Base-by-base conservation (phyloP, 306 rosid species). In the Ammopiptanthus mongolicus region DNA sequence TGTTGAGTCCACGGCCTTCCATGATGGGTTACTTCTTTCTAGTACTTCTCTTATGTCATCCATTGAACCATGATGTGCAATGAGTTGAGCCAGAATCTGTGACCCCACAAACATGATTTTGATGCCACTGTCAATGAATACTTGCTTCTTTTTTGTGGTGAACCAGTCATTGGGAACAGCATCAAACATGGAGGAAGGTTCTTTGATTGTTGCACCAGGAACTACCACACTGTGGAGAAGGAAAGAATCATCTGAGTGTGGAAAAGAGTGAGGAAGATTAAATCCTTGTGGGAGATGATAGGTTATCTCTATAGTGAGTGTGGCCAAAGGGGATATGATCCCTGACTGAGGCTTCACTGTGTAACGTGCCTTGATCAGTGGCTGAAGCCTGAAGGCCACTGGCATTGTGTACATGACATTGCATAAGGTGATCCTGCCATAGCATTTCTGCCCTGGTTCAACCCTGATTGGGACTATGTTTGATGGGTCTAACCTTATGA, bases 331-430 rank as follows among this genome's bases (percentile, higher is more conserved):
- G 4, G 98, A 85, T 48, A 93, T 93, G 53, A 93, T 85, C 19
- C 96, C 97, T 0, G 92, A 79, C 2, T 89, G 91, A 0, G 98
- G 98, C 57, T 76, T 86, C 11, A 91, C 82, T 0, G 87, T 70
- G 79, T 88, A 93, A n/a, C 93, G 91, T 2, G 84, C 74, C 57
- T 87, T 91, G 69, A 88, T 75, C 7, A 85, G 52, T 0, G 97
- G 89, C 29, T 91, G 94, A 15, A 93, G 89, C 39, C 90, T 74
- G 52, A 91, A 93, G 56, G 98, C 98, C 34, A 93, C 96, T 0
- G 98, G 97, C 98, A 93, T 91, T 11, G 98, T 93, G 83, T 91
- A 84, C 98, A 93, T 93, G 29, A 93, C 98, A 39, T 93, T 93
- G 56, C 88, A 81, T 25, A 93, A 56, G 31, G 90, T 88, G 3